phyloP scores from a whole-genome alignment of 2,329 filamentous ascomycete genomes.

The Pseudogymnoascus sp. region DNA sequence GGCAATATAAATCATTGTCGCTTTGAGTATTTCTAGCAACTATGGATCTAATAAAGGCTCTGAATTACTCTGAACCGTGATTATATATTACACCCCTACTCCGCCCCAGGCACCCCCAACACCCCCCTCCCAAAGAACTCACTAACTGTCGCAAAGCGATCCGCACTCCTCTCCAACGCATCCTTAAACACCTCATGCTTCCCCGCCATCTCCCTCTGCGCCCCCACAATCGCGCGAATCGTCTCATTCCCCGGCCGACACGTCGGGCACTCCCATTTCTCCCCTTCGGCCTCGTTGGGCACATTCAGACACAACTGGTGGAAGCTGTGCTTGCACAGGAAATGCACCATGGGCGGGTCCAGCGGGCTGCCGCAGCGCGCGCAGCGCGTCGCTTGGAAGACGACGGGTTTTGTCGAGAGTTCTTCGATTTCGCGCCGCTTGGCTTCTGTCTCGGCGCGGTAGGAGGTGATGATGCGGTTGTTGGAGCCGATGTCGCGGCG shows the following conservation, averaged over 20 bases:
- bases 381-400: slow-evolving; percentile 88
- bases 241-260: slow-evolving; percentile 81
- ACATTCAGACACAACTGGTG: slow-evolving; percentile 81
- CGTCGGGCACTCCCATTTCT: slow-evolving; percentile 73
- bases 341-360: slow-evolving; percentile 87
- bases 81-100: no score
- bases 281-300: slow-evolving; percentile 37
- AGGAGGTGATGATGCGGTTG: slow-evolving; percentile 71
- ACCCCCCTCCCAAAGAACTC: slow-evolving; percentile 95
- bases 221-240: slow-evolving; percentile 76
- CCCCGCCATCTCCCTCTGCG: slow-evolving; percentile 79
- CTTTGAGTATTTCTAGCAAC: no score
- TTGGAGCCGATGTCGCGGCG: slow-evolving; percentile 77
- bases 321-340: slow-evolving; percentile 94
- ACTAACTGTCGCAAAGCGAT: slow-evolving; percentile 83
- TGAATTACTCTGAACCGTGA: no score
- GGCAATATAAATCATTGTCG: no score
- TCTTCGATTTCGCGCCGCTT: slow-evolving; percentile 74
- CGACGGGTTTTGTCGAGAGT: slow-evolving; percentile 69
- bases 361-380: slow-evolving; percentile 67
- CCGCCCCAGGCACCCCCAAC: slow-evolving; percentile 50
- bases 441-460: slow-evolving; percentile 73
- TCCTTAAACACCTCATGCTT: slow-evolving; percentile 84
- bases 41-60: no score
- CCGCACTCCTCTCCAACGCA: slow-evolving; percentile 68